phyloP scores from a whole-genome alignment of 2,329 filamentous ascomycete genomes.

The Clarireedia monteithiana region DNA sequence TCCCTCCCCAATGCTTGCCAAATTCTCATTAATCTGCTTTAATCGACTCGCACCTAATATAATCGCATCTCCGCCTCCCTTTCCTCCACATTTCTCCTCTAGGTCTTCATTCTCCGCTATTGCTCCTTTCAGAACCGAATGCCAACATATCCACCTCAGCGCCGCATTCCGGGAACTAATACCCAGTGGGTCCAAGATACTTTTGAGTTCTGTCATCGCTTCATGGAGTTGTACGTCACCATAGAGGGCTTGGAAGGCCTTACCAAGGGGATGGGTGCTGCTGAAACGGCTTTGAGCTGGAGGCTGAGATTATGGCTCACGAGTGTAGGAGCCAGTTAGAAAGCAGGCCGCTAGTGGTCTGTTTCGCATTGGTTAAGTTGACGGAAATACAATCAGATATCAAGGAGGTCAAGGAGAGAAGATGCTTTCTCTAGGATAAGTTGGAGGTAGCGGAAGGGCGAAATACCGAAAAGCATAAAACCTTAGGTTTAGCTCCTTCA shows the following conservation, averaged over 20 bases:
- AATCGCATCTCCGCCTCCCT: not conserved
- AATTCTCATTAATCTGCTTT: not conserved
- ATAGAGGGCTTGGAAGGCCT: not conserved
- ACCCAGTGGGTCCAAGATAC: not conserved
- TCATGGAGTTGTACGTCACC: not conserved
- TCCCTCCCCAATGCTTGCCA: not conserved
- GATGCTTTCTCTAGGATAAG: too few relatives aligned
- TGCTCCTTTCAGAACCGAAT: not conserved
- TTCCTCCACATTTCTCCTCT: not conserved
- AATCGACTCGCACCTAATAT: not conserved
- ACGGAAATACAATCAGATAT: not conserved
- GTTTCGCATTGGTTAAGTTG: too few relatives aligned
- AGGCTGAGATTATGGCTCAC: too few relatives aligned
- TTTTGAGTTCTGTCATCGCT: not conserved
- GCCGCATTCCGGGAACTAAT: not conserved
- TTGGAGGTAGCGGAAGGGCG: not conserved
- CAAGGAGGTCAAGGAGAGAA: not conserved
- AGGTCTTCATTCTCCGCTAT: too few relatives aligned
- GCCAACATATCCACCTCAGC: not conserved
- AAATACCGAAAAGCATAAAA: not conserved
- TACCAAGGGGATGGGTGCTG: not conserved
- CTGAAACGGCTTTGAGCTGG: too few relatives aligned
- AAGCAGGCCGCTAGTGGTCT: too few relatives aligned
- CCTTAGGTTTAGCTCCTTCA: not conserved
- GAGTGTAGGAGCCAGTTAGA: too few relatives aligned